These are phyloP conservation scores for Cryptosporidium meleagridis DNA, from an alignment of 169 alveolate genomes.

Conservation along the genomic window DNA sequence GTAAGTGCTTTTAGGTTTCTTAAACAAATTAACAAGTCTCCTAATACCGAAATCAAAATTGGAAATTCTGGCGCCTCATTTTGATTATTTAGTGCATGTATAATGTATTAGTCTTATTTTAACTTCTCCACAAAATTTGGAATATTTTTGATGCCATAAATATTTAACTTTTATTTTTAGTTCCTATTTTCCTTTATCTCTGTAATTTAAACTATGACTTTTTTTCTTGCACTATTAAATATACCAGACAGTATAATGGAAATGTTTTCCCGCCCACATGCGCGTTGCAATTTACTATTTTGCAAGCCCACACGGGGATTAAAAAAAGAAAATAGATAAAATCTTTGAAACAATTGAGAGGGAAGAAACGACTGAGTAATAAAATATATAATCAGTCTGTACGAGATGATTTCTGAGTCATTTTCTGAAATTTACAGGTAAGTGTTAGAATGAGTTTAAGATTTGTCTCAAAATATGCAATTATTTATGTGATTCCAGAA, in stretches of 20 bases:
- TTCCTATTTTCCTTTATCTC: neutral
- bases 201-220: neutral
- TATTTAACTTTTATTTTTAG: too few relatives aligned
- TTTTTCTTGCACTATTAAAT: neutral
- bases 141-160: neutral
- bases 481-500: constrained; percentile 13
- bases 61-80: neutral
- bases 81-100: neutral
- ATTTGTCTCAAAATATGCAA: too few relatives aligned
- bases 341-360: neutral
- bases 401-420: constrained; percentile 53
- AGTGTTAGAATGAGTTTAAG: neutral
- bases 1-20: neutral
- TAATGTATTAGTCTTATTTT: neutral
- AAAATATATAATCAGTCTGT: neutral
- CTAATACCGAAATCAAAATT: neutral
- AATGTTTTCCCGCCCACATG: constrained; percentile 52
- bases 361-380: neutral
- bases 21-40: neutral
- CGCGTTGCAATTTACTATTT: constrained; percentile 36
- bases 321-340: neutral
- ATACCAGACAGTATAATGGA: constrained; percentile 4
- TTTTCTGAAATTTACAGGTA: constrained; percentile 70
- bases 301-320: constrained; percentile 48
- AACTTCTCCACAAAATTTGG: neutral